Evolutionary conservation across 495 filamentous ascomycete species (phyloP).

Genomic region (Aspergillus carlsbadensis): DNA sequence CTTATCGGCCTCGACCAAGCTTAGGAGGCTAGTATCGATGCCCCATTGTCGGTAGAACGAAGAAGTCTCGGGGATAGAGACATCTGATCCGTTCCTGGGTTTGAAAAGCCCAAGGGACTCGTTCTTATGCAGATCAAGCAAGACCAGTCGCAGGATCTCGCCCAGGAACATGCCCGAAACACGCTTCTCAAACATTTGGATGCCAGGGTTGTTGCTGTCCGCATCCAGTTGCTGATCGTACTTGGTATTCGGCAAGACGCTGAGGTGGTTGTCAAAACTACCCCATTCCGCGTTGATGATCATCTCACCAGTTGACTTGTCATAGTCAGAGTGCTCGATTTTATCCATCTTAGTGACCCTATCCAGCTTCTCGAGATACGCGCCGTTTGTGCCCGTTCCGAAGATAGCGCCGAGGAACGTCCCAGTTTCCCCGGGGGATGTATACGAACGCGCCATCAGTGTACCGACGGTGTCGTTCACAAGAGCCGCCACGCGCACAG

Average conservation of each 20-base stretch:
- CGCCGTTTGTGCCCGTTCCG: constrained; percentile 93
- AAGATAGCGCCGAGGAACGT: constrained; percentile 88
- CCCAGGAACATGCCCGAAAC: constrained; percentile 98
- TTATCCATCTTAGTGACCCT: constrained; percentile 47
- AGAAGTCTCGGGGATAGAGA: constrained; percentile 60
- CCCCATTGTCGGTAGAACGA: constrained; percentile 80
- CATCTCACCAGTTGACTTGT: constrained; percentile 86
- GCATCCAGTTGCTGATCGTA: constrained; percentile 80
- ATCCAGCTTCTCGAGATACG: constrained; percentile 67
- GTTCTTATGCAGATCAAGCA: constrained; percentile 66
- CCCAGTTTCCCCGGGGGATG: constrained; percentile 81
- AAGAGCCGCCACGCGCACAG: constrained; percentile 88
- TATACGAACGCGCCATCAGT: constrained; percentile 95
- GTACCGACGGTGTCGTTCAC: constrained; percentile 98
- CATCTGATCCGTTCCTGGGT: constrained; percentile 68
- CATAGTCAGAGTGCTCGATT: constrained; percentile 59
- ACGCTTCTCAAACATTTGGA: constrained; percentile 99
- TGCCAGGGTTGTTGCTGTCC: constrained; percentile 84
- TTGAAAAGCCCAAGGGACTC: constrained; percentile 63
- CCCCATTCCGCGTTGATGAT: constrained; percentile 99
- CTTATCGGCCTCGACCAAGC: constrained; percentile 73
- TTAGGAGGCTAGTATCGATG: constrained; percentile 84
- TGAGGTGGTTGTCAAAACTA: constrained; percentile 92
- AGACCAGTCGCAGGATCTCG: constrained; percentile 80
- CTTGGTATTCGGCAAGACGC: constrained; percentile 77